These are phyloP conservation scores for Penicillium pancosmium DNA, from an alignment of 495 filamentous ascomycete species.

Conservation along the genomic window DNA sequence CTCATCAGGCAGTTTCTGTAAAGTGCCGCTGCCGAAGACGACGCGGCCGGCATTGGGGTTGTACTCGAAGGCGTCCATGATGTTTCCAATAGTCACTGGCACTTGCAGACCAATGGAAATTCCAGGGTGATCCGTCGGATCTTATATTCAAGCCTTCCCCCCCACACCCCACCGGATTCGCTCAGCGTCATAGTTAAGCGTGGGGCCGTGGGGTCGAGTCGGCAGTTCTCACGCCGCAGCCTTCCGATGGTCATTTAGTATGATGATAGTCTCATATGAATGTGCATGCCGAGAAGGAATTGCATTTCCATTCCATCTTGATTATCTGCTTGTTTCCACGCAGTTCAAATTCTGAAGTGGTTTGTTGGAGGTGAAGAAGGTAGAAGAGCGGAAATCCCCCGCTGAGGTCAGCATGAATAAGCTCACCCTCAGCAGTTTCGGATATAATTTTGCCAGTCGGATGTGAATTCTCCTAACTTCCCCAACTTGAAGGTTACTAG, in stretches of 20 bases:
- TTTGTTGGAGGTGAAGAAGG: not conserved
- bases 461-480: constrained; percentile 6
- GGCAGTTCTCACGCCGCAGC: constrained; percentile 27
- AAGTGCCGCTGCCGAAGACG: constrained; percentile 63
- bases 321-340: too few species aligned
- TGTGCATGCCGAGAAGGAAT: too few species aligned
- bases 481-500: too few species aligned
- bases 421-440: constrained; percentile 8
- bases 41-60: constrained; percentile 60
- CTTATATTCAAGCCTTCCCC: constrained; percentile 29
- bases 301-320: too few species aligned
- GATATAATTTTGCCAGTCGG: constrained; percentile 19
- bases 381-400: constrained; percentile 18
- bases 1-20: constrained; percentile 62
- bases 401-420: constrained; percentile 26
- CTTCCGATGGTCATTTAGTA: constrained; percentile 12
- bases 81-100: not conserved
- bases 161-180: constrained; percentile 36
- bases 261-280: too few species aligned
- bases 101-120: not conserved
- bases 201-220: constrained; percentile 33
- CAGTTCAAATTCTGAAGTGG: not conserved
- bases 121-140: constrained; percentile 18
- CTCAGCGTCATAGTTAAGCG: constrained; percentile 28
- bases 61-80: constrained; percentile 65